phyloP scores from a whole-genome alignment of 805 yeast species.

The Wickerhamomyces xylosicus region DNA sequence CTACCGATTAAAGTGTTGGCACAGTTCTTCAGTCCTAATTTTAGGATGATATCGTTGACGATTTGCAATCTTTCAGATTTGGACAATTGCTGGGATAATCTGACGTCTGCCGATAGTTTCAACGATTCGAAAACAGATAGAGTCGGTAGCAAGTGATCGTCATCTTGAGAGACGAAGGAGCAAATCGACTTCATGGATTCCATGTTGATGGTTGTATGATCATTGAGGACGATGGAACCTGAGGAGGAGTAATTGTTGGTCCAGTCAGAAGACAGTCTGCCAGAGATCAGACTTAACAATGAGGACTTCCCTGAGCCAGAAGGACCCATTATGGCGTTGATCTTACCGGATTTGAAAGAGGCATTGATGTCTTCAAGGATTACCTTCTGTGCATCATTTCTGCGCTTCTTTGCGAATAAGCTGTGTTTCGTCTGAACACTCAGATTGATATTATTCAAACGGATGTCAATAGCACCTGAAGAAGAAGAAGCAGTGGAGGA shows the following conservation, averaged over 20 bases:
- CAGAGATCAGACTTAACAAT: slow-evolving; percentile 50
- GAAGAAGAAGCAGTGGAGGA: too few species aligned
- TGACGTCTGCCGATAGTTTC: slow-evolving; percentile 55
- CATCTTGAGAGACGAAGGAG: slow-evolving; percentile 79
- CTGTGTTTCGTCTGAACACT: slow-evolving; percentile 7
- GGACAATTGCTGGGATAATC: slow-evolving; percentile 39
- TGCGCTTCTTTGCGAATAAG: neutral
- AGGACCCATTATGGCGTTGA: slow-evolving; percentile 75
- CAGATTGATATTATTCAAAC: slow-evolving; percentile 7
- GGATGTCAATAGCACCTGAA: slow-evolving; percentile 11
- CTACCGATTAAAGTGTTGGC: slow-evolving; percentile 63
- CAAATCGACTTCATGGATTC: slow-evolving; percentile 37
- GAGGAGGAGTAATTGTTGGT: slow-evolving; percentile 18
- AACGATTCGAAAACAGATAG: slow-evolving; percentile 75
- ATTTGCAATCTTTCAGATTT: slow-evolving; percentile 31
- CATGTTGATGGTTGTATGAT: slow-evolving; percentile 21
- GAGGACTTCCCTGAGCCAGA: slow-evolving; percentile 77
- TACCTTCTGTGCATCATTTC: slow-evolving; percentile 5
- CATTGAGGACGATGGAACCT: slow-evolving; percentile 39
- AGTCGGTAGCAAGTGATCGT: slow-evolving; percentile 58
- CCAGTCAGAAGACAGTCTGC: slow-evolving; percentile 34
- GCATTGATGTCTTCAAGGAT: slow-evolving; percentile 15
- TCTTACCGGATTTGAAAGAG: slow-evolving; percentile 24
- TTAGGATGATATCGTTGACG: slow-evolving; percentile 51
- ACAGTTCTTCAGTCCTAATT: slow-evolving; percentile 63